Evolutionary conservation across 768 basidiomycete species (phyloP), one percentile per base, ranked within the genome.

Genomic region (Podaxis sp.): DNA sequence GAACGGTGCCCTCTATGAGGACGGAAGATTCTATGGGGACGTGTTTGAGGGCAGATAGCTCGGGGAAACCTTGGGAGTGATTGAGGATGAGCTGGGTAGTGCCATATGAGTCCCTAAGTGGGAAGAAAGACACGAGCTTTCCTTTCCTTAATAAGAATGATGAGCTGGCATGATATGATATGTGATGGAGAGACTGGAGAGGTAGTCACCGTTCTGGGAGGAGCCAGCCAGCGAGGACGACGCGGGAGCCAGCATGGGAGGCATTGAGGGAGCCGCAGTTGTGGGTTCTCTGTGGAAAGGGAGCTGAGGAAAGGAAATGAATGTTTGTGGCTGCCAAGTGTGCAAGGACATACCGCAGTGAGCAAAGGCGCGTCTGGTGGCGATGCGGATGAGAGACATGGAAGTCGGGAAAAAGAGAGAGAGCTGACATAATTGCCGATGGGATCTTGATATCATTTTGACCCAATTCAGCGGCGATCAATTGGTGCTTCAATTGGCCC

Each of bases 201-300:
- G 70, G 65, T 62, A 76, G 82, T 74, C 74, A 93, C 92, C 93
- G 84, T 74, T 88, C 89, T 59, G 87, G 83, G 65, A 90, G 85
- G 61, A 96, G 76, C 88, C 89, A 92, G 36, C 95, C 95, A 23
- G 88, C 79, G 37, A 98, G 77, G 61, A 89, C 80, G 62, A 95
- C 91, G 61, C 68, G 69, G 16, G 73, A 64, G 64, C 86, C 90
- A 55, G 75, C 82, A 69, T 86, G 76, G 25, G 70, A 66, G 36
- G 77, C 66, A 61, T 79, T 75, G 60, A 94, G 77, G 6, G 83
- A 74, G 35, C 81, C 85, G 67, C 89, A 90, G 35, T 72, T 72
- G 70, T 93, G 91, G 1, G 90, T 88, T 13, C 84, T 78, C 3
- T 62, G 63, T 0, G 85, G 79, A 73, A 79, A 89, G 4, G 88